Evolutionary conservation across 306 rosid species (phyloP), one percentile per base, ranked within the genome.

Genomic region (Dalbergia cultrata): DNA sequence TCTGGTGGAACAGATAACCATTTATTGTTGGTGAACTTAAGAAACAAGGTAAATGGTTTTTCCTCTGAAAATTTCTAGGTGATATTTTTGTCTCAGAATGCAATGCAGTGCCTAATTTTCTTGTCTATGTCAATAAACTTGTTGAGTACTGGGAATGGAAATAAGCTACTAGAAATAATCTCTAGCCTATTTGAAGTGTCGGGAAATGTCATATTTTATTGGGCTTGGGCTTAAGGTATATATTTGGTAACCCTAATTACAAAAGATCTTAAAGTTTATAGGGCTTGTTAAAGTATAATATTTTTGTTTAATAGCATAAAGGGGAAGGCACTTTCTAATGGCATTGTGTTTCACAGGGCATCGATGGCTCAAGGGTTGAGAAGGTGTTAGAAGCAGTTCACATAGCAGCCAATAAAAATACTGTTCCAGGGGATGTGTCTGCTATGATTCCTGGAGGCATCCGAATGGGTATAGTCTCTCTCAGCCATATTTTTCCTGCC

Each of bases 381-480:
- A 95, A 92, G 86, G 98, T 95, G 82, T 59, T 95, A 83, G 97
- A 95, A 84, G 76, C 85, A 70, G 97, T 87, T 81, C 98, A 91
- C 71, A 91, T 95, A 67, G 98, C 97, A 13, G 97, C 98, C 75
- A 95, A 95, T 81, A 92, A 95, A 90, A 95, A 95, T 57, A 95
- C 98, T 9, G 97, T 95, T 87, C 98, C 97, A 4, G 98, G 98
- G 71, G 98, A 95, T 34, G 95, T 95, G 77, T 95, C 98, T 86
- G 98, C 98, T 73, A 91, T 95, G 98, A 95, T 92, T 86, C 97
- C 98, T 22, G 97, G 98, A 50, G 98, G 98, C 62, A 89, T 95
- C 75, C 93, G 97, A 4, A 92, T 95, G 98, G 98, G 98, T 95
- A 95, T 22, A 53, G 22, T 60, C 31, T 52, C 49, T 67, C 39